Evolutionary conservation across 1,139 yeast species (phyloP), one percentile per base, ranked within the genome.

Genomic region (Debaryomyces fabryi): DNA sequence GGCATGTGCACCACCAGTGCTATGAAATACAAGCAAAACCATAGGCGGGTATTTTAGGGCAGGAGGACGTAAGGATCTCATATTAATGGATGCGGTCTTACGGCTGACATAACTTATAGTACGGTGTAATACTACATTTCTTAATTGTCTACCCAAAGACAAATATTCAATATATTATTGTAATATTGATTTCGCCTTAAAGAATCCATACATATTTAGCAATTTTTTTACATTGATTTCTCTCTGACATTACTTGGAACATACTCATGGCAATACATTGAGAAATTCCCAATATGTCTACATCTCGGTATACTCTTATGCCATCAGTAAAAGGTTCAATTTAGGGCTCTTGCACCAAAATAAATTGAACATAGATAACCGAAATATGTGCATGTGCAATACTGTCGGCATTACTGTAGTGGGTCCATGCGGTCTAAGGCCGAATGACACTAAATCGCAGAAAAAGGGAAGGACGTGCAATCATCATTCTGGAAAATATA

Each of bases 1-100:
- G 21, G 27, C 33, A 16, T 24, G 42, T 39, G 35, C 43, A 21
- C 43, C 43, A 6, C 25, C 13, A 3, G 16, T 35, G 25, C 38
- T 12, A 9, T n/a, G 24, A 32, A 32, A 32, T 32, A 8, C 35
- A 16, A 32, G 30, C 30, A 27, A 15, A 9, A 16, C 7, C 15
- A 30, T 30, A 30, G 34, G 34, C 18, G 18, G 34, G 18, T 13
- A 15, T 13, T 13, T 30, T 15, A 2, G 35, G 6, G 20, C 20
- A 32, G 8, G 12, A 9, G 20, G 18, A 10, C 20, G 3, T 20
- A 21, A 8, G 38, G 25, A 20, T 10, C 25, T 13, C 21, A 12
- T 9, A 12, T 20, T 12, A n/a, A n/a, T 12, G 38, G 24, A 12
- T 20, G 25, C 10, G 21, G 25, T 6, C 38, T 15, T 35, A 27